These are phyloP conservation scores for Bryoglossum gracile DNA, from an alignment of 495 filamentous ascomycete genomes.

Conservation along the genomic window DNA sequence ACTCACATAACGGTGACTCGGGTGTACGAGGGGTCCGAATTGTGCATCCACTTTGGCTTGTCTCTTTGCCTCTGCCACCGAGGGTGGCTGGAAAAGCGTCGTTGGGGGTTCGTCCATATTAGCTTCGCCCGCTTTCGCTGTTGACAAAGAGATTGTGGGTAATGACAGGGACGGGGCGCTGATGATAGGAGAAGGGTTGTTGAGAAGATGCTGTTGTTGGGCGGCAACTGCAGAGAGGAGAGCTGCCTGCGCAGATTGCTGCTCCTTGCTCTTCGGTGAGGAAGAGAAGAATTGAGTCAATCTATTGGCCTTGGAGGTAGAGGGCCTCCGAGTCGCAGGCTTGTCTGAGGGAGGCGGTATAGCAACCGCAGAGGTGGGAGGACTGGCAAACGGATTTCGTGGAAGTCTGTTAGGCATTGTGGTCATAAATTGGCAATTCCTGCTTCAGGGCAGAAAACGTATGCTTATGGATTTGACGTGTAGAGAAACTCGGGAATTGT, in stretches of 20 bases:
- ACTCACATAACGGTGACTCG: constrained; percentile 79
- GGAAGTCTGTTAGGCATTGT: constrained; percentile 28
- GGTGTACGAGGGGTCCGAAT: constrained; percentile 79
- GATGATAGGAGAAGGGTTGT: constrained; percentile 54
- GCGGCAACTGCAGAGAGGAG: constrained; percentile 52
- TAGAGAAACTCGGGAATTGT: not conserved
- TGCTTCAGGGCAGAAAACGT: not conserved
- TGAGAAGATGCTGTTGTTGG: constrained; percentile 49
- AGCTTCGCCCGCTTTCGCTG: constrained; percentile 72
- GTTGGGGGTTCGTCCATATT: constrained; percentile 66
- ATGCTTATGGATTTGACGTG: not conserved
- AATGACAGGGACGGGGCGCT: constrained; percentile 68
- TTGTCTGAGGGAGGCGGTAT: constrained; percentile 20
- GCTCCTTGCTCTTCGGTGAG: constrained; percentile 59
- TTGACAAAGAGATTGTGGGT: constrained; percentile 88
- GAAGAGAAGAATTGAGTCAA: constrained; percentile 59
- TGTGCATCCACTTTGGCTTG: constrained; percentile 78
- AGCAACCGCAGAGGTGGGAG: constrained; percentile 17
- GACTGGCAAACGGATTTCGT: constrained; percentile 25
- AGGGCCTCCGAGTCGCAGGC: constrained; percentile 36
- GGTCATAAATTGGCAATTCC: constrained; percentile 8
- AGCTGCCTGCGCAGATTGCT: constrained; percentile 44
- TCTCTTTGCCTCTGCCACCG: constrained; percentile 71
- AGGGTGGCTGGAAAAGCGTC: constrained; percentile 86
- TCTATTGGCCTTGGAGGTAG: constrained; percentile 50